phyloP scores from a whole-genome alignment of 169 alveolate species.

The Eimeria tenella region DNA sequence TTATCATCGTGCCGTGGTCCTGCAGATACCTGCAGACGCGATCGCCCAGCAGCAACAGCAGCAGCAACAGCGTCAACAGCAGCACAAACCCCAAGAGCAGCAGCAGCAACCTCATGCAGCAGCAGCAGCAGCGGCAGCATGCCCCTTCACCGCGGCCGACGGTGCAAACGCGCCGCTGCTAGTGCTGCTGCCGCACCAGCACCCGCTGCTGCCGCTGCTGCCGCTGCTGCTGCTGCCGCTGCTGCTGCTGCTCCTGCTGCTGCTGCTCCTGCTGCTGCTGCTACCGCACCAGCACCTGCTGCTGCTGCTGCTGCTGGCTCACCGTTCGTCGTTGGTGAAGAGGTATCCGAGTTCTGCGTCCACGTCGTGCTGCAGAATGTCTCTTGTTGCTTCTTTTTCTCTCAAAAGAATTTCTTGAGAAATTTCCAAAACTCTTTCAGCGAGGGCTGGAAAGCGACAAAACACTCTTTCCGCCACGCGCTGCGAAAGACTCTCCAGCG shows the following conservation, averaged over 20 bases:
- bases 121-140: neutral
- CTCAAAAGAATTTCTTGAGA: constrained; percentile 90
- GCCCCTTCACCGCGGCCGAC: neutral
- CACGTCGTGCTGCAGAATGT: constrained; percentile 91
- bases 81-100: neutral
- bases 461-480: constrained; percentile 94
- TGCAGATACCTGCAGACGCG: neutral
- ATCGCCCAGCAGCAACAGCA: neutral
- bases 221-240: neutral
- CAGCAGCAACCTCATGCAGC: neutral
- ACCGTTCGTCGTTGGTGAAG: constrained; percentile 94
- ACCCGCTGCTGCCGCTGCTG: too few relatives aligned
- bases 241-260: too few relatives aligned
- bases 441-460: constrained; percentile 94
- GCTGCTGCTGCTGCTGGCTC: neutral
- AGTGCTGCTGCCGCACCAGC: too few relatives aligned
- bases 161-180: neutral
- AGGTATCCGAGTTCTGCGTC: constrained; percentile 93
- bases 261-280: too few relatives aligned
- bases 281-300: too few relatives aligned
- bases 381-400: constrained; percentile 93
- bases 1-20: constrained; percentile 66
- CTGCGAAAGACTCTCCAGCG: constrained; percentile 93
- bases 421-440: constrained; percentile 90
- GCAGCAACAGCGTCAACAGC: neutral